A percentile compares a stretch with the other conserved stretches of the same genome.
phyloP scores from a whole-genome alignment of 140 eudicot genomes.

The Ambrosia hybrid region DNA sequence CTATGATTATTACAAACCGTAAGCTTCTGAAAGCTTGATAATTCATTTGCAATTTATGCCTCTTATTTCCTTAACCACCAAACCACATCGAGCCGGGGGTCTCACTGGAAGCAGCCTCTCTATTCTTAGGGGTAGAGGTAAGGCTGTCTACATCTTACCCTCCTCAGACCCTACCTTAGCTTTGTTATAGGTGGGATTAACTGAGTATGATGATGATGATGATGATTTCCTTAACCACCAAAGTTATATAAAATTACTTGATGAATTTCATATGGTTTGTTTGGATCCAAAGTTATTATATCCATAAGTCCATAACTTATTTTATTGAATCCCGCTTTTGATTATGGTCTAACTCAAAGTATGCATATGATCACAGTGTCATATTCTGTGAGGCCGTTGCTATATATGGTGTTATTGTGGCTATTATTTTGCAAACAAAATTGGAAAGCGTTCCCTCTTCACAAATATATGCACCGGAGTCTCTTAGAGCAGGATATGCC shows the following conservation, averaged over 20 bases:
- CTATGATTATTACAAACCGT: background rate
- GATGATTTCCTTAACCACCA: constrained; percentile 1
- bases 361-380: constrained; percentile 52
- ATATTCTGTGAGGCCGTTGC: constrained; percentile 98
- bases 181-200: no score
- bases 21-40: constrained; percentile 8
- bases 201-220: no score
- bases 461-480: constrained; percentile 67
- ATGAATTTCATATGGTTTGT: background rate
- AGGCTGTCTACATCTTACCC: no score
- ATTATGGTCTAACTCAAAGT: constrained; percentile 8
- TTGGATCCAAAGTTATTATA: background rate
- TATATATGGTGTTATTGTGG: constrained; percentile 94
- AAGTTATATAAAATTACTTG: background rate
- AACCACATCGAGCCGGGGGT: no score
- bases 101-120: no score
- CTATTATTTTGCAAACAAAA: constrained; percentile 91
- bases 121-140: no score
- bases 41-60: background rate
- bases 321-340: background rate
- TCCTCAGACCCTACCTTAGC: no score
- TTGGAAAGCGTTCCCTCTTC: constrained; percentile 86
- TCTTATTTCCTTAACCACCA: background rate
- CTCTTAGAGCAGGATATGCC: constrained; percentile 98
- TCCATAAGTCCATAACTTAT: background rate